phyloP scores from a whole-genome alignment of 2,329 filamentous ascomycete genomes.

The Monilinia laxa region DNA sequence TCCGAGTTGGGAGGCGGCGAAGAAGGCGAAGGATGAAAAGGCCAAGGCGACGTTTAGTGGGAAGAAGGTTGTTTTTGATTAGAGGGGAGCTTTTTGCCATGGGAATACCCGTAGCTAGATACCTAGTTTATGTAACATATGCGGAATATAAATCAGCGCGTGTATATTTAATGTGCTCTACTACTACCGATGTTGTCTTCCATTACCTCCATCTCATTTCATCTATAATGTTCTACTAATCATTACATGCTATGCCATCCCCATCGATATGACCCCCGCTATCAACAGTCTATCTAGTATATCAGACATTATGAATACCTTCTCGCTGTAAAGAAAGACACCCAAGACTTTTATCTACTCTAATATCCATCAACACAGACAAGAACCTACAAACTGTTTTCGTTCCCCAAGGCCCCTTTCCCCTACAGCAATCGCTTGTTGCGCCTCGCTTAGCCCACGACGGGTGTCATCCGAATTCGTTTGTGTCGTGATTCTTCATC shows the following conservation, averaged over 20 bases:
- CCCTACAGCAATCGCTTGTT: neutral
- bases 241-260: neutral
- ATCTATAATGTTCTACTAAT: neutral
- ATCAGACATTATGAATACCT: neutral
- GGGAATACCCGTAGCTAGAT: neutral
- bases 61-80: slow-evolving; percentile 60
- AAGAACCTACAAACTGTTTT: neutral
- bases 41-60: slow-evolving; percentile 54
- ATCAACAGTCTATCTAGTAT: neutral
- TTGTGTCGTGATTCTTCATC: neutral
- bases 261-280: neutral
- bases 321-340: neutral
- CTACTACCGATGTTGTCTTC: neutral
- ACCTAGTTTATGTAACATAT: neutral
- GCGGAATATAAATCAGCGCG: neutral
- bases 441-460: neutral
- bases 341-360: neutral
- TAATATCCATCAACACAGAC: neutral
- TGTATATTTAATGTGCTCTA: neutral
- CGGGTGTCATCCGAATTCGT: neutral
- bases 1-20: slow-evolving; percentile 60
- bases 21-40: slow-evolving; percentile 57
- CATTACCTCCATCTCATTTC: neutral
- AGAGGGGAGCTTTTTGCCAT: slow-evolving; percentile 7
- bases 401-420: neutral